Percentiles rank a stretch among this genome's conserved stretches.
Conservation (phyloP, 2,329 filamentous ascomycete species). For the Chaetomiaceae sp. region DNA sequence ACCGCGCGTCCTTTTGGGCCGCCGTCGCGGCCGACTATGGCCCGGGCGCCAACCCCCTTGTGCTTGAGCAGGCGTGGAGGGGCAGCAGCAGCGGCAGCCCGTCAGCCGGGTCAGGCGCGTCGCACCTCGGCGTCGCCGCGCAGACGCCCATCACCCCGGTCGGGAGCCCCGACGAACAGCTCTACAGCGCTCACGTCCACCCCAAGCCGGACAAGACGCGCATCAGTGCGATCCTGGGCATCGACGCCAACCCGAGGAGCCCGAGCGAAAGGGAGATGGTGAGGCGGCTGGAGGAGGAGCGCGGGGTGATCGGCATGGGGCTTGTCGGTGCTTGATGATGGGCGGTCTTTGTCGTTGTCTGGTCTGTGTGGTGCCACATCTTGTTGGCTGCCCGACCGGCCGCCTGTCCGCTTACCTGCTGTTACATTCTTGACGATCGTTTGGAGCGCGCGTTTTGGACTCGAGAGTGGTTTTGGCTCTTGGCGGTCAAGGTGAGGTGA, state of each 20-base stretch:
- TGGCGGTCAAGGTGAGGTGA: background rate
- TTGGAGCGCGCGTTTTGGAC: background rate
- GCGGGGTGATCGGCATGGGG: conserved; percentile 32
- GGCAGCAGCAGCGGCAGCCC: conserved; percentile 21
- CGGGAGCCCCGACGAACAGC: conserved; percentile 45
- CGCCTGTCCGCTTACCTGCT: background rate
- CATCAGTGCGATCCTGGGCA: conserved; percentile 57
- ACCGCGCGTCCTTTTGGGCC: conserved; percentile 67
- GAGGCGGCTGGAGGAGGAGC: conserved; percentile 48
- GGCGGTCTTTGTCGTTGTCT: background rate
- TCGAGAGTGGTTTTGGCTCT: background rate
- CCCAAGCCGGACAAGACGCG: conserved; percentile 47
- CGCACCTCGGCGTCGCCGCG: conserved; percentile 24
- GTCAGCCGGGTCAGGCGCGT: conserved; percentile 18
- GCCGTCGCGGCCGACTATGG: conserved; percentile 68
- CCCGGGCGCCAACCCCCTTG: conserved; percentile 51
- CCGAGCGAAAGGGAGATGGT: conserved; percentile 53
- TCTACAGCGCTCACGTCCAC: conserved; percentile 28
- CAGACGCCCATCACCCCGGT: conserved; percentile 48
- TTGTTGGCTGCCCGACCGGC: background rate
- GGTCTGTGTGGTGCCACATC: background rate
- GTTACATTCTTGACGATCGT: background rate
- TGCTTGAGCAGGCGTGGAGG: conserved; percentile 63
- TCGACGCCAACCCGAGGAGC: conserved; percentile 52
- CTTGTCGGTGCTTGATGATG: conserved; percentile 27